Percentiles rank a stretch among this genome's conserved stretches.
These are phyloP conservation scores for Phytopythium delawarense DNA, from an alignment of 352 stramenopile genomes.

Conservation along the genomic window DNA sequence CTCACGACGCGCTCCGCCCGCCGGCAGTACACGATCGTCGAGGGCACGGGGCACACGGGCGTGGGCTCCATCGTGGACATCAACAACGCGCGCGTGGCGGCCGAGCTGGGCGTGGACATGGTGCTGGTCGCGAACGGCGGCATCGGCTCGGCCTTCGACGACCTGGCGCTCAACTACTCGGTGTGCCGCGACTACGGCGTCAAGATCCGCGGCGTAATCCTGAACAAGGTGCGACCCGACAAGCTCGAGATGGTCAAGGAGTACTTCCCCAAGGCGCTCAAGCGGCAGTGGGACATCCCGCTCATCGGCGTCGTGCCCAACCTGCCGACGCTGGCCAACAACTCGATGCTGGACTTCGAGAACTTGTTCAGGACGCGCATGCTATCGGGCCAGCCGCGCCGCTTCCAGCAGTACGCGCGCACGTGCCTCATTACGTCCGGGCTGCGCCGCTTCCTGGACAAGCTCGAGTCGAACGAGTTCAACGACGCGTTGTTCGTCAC, in stretches of 20 bases:
- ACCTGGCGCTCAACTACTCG: slow-evolving; percentile 92
- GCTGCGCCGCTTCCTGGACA: slow-evolving; percentile 76
- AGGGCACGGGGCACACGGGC: slow-evolving; percentile 90
- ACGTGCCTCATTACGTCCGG: slow-evolving; percentile 86
- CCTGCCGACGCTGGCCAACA: slow-evolving; percentile 63
- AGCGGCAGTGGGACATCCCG: slow-evolving; percentile 62
- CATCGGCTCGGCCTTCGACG: slow-evolving; percentile 91
- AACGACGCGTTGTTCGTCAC: slow-evolving; percentile 87
- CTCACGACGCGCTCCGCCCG: neutral
- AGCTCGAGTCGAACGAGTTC: slow-evolving; percentile 69
- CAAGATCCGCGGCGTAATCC: slow-evolving; percentile 91
- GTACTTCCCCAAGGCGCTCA: slow-evolving; percentile 85
- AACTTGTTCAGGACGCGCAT: slow-evolving; percentile 74
- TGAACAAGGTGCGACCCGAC: slow-evolving; percentile 93
- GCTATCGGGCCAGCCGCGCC: slow-evolving; percentile 41
- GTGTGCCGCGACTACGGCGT: slow-evolving; percentile 93
- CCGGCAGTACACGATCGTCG: slow-evolving; percentile 68
- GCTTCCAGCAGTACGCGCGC: slow-evolving; percentile 75
- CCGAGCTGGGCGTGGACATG: slow-evolving; percentile 92
- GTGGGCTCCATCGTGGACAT: slow-evolving; percentile 96
- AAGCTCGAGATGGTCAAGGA: slow-evolving; percentile 83
- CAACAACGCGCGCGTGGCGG: slow-evolving; percentile 94
- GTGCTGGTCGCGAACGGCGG: slow-evolving; percentile 95
- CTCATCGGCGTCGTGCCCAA: slow-evolving; percentile 86
- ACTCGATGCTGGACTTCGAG: slow-evolving; percentile 90